Evolutionary conservation across 371 early-diverging fungal species (phyloP).

Genomic region (Mucor racemosus): DNA sequence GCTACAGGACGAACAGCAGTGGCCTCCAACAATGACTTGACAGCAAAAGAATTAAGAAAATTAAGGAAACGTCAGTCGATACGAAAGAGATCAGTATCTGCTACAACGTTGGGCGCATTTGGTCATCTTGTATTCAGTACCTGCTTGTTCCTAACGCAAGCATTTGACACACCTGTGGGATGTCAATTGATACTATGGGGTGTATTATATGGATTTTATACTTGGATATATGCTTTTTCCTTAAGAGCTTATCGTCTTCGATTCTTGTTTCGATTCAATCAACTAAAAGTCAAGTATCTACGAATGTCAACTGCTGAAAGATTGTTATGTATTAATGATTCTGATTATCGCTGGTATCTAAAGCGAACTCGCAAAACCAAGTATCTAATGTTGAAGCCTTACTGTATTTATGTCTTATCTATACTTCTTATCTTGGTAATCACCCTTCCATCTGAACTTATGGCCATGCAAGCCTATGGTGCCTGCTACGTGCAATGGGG

Average conservation of each 20-base stretch:
- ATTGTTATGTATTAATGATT: constrained; percentile 15
- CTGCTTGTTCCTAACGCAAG: constrained; percentile 24
- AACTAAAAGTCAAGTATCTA: constrained; percentile 31
- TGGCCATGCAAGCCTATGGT: background rate
- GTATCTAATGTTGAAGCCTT: constrained; percentile 5
- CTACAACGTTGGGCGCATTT: constrained; percentile 33
- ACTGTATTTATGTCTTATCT: constrained; percentile 19
- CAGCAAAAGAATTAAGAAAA: background rate
- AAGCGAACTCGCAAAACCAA: constrained; percentile 9
- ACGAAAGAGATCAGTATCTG: constrained; percentile 33
- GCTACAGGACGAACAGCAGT: background rate
- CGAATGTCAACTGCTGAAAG: constrained; percentile 19
- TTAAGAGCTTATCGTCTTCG: constrained; percentile 36
- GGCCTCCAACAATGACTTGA: background rate
- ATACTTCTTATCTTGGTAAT: constrained; percentile 22
- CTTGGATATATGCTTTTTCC: constrained; percentile 42
- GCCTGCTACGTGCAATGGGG: constrained; percentile 30
- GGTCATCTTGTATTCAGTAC: constrained; percentile 45
- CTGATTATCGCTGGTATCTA: constrained; percentile 36
- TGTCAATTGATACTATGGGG: constrained; percentile 43
- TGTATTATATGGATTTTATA: constrained; percentile 34
- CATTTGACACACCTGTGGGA: constrained; percentile 8
- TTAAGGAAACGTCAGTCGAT: constrained; percentile 19
- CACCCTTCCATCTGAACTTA: constrained; percentile 20
- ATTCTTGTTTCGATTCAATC: constrained; percentile 34